These are phyloP conservation scores for Fraxinus americana DNA, from an alignment of 257 asterid species.

Conservation along the genomic window DNA sequence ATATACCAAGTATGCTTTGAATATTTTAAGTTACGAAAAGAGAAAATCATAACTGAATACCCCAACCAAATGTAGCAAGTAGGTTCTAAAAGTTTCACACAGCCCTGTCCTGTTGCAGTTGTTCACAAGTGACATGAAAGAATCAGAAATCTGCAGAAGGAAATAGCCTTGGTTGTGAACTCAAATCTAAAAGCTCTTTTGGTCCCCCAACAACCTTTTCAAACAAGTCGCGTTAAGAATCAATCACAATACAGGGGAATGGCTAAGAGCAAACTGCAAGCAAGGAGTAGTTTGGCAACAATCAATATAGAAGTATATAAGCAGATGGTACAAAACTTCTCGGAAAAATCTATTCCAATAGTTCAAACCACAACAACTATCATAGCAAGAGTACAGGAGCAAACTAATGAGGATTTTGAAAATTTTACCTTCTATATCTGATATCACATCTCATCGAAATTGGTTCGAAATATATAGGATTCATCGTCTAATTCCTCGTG, in stretches of 20 bases:
- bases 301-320: slow-evolving; percentile 7
- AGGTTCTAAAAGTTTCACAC: background rate
- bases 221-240: background rate
- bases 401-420: background rate
- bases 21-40: no score
- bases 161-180: background rate
- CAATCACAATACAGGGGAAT: background rate
- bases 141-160: slow-evolving; percentile 1
- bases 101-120: background rate
- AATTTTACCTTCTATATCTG: slow-evolving; percentile 18
- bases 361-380: background rate
- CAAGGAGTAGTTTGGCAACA: slow-evolving; percentile 5
- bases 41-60: background rate
- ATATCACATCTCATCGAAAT: slow-evolving; percentile 58
- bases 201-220: background rate
- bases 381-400: slow-evolving; percentile 1
- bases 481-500: slow-evolving; percentile 90
- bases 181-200: background rate
- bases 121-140: background rate
- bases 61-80: background rate
- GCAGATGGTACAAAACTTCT: background rate
- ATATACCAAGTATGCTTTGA: no score
- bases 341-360: background rate
- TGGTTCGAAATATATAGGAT: slow-evolving; percentile 70
- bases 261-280: slow-evolving; percentile 20